A percentile compares a stretch with the other conserved stretches of the same genome.
Conservation (phyloP, 1,139 yeast species). For the Hyphopichia buzzinii region DNA sequence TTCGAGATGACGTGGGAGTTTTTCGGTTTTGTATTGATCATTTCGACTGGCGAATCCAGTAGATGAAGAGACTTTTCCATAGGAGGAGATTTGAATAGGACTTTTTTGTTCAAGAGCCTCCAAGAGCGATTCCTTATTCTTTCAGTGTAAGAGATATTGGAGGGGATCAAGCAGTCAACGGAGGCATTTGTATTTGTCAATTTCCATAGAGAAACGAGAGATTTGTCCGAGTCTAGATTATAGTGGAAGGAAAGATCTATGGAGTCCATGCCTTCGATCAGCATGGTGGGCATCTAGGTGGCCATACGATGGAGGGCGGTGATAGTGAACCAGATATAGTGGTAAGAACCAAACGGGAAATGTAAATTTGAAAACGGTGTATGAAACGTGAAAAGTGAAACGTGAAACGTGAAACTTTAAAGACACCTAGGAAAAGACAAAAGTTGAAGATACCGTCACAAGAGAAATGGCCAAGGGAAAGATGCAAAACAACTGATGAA, state of each 20-base stretch:
- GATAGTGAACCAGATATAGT: too few species aligned
- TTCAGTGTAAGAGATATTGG: slow-evolving; percentile 11
- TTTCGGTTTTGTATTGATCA: slow-evolving; percentile 11
- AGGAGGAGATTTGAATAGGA: background rate
- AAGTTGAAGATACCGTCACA: too few species aligned
- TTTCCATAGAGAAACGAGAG: slow-evolving; percentile 19
- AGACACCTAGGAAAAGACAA: too few species aligned
- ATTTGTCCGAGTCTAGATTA: slow-evolving; percentile 10
- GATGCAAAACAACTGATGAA: too few species aligned
- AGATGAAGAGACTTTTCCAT: background rate
- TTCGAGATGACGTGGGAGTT: slow-evolving; percentile 1
- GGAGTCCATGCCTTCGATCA: slow-evolving; percentile 4
- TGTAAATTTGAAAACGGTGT: too few species aligned
- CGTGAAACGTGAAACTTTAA: too few species aligned
- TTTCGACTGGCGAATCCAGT: slow-evolving; percentile 9
- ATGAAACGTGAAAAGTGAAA: too few species aligned
- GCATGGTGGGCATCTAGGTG: too few species aligned
- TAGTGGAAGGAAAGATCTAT: slow-evolving; percentile 11
- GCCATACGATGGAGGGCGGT: too few species aligned
- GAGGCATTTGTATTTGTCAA: slow-evolving; percentile 12
- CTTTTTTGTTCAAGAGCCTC: slow-evolving; percentile 19
- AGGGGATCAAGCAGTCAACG: slow-evolving; percentile 3
- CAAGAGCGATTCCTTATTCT: slow-evolving; percentile 28
- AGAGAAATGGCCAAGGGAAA: too few species aligned
- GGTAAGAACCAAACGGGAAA: too few species aligned